Conservation (phyloP, 1,284 basidiomycete genomes). For the Ceratobasidium sp. region DNA sequence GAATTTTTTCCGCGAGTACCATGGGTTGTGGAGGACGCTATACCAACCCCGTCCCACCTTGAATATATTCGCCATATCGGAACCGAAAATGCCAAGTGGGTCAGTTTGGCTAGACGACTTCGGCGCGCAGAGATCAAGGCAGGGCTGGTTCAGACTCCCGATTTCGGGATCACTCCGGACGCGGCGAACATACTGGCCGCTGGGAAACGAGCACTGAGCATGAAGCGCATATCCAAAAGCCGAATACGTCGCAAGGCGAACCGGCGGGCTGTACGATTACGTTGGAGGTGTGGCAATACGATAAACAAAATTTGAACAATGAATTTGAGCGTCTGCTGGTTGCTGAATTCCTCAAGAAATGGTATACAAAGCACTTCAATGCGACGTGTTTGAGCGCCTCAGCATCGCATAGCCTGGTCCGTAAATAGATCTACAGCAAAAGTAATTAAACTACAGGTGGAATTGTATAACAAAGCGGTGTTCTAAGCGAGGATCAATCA, state of each 20-base stretch:
- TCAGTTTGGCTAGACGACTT: neutral
- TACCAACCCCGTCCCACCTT: constrained; percentile 15
- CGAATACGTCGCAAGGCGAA: neutral
- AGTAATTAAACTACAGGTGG: neutral
- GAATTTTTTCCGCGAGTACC: neutral
- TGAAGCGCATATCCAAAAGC: neutral
- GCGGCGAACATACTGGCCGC: neutral
- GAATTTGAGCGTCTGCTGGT: neutral
- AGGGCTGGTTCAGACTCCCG: neutral
- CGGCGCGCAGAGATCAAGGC: neutral
- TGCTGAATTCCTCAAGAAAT: too few species aligned
- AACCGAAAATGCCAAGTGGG: constrained; percentile 19
- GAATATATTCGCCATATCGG: constrained; percentile 19
- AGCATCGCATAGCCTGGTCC: constrained; percentile 12
- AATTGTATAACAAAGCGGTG: neutral
- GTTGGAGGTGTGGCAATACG: neutral
- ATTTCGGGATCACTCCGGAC: too few species aligned
- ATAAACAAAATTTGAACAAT: neutral
- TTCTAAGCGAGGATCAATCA: neutral
- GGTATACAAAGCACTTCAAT: too few species aligned
- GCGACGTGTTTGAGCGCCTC: neutral
- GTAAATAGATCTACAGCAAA: constrained; percentile 15
- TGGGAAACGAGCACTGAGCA: neutral
- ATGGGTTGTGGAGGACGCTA: constrained; percentile 7
- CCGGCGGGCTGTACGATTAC: neutral